phyloP scores from a whole-genome alignment of 805 yeast genomes.

The Suhomyces sp. region DNA sequence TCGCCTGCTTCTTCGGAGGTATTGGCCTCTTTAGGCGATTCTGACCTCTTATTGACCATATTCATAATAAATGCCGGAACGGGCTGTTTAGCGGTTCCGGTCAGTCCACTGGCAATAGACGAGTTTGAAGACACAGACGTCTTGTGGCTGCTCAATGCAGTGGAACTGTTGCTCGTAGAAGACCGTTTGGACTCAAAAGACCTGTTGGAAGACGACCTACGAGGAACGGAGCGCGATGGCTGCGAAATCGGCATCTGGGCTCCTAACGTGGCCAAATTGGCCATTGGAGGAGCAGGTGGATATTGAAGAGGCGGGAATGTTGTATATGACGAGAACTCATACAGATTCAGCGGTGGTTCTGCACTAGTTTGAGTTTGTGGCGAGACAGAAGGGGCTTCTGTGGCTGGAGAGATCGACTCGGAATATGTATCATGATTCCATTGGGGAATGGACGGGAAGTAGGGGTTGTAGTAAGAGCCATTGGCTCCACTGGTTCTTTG shows the following conservation, averaged over 20 bases:
- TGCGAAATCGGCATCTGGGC: neutral
- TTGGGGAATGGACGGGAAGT: neutral
- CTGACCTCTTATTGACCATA: constrained; percentile 15
- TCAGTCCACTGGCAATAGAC: neutral
- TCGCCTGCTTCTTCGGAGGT: neutral
- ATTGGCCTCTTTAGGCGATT: neutral
- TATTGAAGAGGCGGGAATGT: neutral
- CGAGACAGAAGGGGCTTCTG: neutral
- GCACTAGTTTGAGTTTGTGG: neutral
- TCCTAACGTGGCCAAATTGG: neutral
- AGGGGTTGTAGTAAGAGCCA: neutral
- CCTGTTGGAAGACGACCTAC: constrained; percentile 13
- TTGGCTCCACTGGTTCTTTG: neutral
- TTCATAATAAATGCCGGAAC: constrained; percentile 28
- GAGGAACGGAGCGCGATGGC: neutral
- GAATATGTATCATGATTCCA: neutral
- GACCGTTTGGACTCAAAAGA: constrained; percentile 12
- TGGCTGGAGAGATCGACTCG: neutral
- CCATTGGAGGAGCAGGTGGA: neutral
- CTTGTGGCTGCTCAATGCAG: constrained; percentile 6
- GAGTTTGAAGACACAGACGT: constrained; percentile 10
- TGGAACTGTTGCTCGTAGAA: constrained; percentile 10
- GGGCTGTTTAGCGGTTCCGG: constrained; percentile 10
- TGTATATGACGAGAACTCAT: neutral
- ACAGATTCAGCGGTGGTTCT: neutral